Percentiles rank a stretch among this genome's conserved stretches.
These are phyloP conservation scores for Pseudogymnoascus pannorum DNA, from an alignment of 2,329 filamentous ascomycete genomes.

Conservation along the genomic window DNA sequence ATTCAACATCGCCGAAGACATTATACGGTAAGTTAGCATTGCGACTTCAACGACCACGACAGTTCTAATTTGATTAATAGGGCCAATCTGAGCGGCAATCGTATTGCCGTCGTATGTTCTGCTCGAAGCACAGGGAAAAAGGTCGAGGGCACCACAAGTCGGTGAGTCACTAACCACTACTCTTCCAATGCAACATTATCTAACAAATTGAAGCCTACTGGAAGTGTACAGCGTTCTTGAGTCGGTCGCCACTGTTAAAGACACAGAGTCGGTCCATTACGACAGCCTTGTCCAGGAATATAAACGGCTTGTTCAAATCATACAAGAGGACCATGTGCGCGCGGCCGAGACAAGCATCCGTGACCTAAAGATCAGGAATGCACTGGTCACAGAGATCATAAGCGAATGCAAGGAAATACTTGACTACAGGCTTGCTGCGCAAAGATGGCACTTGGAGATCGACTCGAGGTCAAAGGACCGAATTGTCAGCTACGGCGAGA, in stretches of 20 bases:
- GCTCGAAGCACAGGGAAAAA: constrained; percentile 93
- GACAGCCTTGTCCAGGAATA: constrained; percentile 54
- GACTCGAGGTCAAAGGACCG: constrained; percentile 75
- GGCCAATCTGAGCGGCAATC: constrained; percentile 56
- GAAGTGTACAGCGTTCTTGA: constrained; percentile 53
- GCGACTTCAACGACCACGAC: neutral
- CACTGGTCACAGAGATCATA: constrained; percentile 60
- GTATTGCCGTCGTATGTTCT: constrained; percentile 89
- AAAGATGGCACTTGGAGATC: constrained; percentile 65
- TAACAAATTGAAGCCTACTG: constrained; percentile 34
- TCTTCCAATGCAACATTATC: neutral
- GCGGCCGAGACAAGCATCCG: constrained; percentile 60
- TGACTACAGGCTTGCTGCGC: constrained; percentile 61
- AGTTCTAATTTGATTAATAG: constrained; percentile 31
- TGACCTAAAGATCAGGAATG: constrained; percentile 47
- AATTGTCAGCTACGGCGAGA: constrained; percentile 92
- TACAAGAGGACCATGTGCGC: constrained; percentile 72
- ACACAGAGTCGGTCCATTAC: constrained; percentile 44
- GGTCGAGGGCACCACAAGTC: constrained; percentile 87
- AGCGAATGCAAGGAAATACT: constrained; percentile 73
- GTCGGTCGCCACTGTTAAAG: constrained; percentile 45
- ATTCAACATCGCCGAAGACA: constrained; percentile 63
- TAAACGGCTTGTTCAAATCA: constrained; percentile 67
- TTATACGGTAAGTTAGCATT: constrained; percentile 48
- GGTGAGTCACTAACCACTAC: constrained; percentile 49